Base-by-base conservation (phyloP, 2,329 filamentous ascomycete genomes). In the Chaetomium strumarium region DNA sequence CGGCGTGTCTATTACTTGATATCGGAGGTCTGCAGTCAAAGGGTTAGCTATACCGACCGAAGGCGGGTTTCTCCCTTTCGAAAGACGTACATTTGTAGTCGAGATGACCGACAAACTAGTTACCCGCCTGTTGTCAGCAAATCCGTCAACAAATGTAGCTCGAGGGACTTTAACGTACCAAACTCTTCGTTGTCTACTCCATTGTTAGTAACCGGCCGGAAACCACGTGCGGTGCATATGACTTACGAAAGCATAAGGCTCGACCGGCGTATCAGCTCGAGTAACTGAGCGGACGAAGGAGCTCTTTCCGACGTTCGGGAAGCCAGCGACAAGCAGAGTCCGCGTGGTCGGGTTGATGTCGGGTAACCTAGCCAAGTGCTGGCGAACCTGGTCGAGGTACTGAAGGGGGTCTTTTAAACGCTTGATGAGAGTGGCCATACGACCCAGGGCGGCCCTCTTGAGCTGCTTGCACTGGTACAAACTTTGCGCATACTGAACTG, bases 381-480 rank as follows among this genome's bases (percentile, higher is more conserved):
- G 92, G 62, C 93, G 85, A 60, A 95, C 90, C 73, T 97, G 91
- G 72, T 99, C 93, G 55, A 99, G 83, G 71, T 97, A 99, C 59
- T 95, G 78, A 46, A 99, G 81, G 51, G 93, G 90, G 64, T 99
- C 93, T 74, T 96, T 96, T 58, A 99, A 76, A 59, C 91, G 84
- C 76, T 90, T 93, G 75, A 90, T 90, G 64, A 99, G 90, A 16
- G 93, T 99, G 59, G 92, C 93, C 93, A 99, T 97, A 51, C 93
- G 90, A 77, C 93, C 93, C 49, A 99, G 82, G 9, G 88, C 95
- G 47, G 95, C 93, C 59, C 88, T 82, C 83, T 99, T 99, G 65
- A 99, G 83, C 77, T 97, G 91, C 76, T 99, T 99, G 81, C 92
- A 97, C 76, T 99, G 93, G 77, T 92, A 99, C 59, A 99, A 80